Conservation (phyloP, 108 stramenopile species). For the Nitzschia palea region DNA sequence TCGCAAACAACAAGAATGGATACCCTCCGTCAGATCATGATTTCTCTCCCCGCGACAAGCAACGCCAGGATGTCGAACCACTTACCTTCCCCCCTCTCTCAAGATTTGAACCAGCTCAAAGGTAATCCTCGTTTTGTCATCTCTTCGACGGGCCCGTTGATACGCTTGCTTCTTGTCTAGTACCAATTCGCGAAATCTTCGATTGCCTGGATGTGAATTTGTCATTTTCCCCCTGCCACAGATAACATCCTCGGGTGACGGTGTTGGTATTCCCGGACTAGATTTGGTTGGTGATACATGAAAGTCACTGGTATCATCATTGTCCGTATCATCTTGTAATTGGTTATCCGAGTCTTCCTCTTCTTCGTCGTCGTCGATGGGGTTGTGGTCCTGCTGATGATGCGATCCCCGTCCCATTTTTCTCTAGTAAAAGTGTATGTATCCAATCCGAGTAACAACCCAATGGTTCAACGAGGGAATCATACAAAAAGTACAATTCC, state of each 20-base stretch:
- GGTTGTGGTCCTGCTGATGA: too few species aligned
- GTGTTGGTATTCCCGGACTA: conserved; percentile 12
- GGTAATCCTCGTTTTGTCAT: conserved; percentile 49
- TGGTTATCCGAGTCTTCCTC: background rate
- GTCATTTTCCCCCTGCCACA: conserved; percentile 46
- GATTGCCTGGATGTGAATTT: conserved; percentile 38
- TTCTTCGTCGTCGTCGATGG: conserved; percentile 1
- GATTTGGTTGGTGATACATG: background rate
- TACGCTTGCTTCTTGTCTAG: conserved; percentile 25
- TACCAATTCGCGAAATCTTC: conserved; percentile 39
- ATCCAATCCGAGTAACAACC: too few species aligned
- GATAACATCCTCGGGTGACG: conserved; percentile 31
- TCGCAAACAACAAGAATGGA: background rate
- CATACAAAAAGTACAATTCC: too few species aligned
- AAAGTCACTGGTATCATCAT: background rate
- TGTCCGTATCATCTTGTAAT: background rate
- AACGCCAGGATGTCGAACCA: background rate
- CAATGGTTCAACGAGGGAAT: too few species aligned
- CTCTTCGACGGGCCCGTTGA: conserved; percentile 33
- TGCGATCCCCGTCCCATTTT: too few species aligned
- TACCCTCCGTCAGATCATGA: too few species aligned
- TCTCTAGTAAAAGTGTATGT: too few species aligned
- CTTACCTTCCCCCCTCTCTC: conserved; percentile 24
- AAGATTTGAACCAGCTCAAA: conserved; percentile 31
- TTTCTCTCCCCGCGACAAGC: background rate